Percentiles rank a stretch among this genome's conserved stretches.
phyloP scores from a whole-genome alignment of 257 asterid genomes.

The Ehretia macrophylla region DNA sequence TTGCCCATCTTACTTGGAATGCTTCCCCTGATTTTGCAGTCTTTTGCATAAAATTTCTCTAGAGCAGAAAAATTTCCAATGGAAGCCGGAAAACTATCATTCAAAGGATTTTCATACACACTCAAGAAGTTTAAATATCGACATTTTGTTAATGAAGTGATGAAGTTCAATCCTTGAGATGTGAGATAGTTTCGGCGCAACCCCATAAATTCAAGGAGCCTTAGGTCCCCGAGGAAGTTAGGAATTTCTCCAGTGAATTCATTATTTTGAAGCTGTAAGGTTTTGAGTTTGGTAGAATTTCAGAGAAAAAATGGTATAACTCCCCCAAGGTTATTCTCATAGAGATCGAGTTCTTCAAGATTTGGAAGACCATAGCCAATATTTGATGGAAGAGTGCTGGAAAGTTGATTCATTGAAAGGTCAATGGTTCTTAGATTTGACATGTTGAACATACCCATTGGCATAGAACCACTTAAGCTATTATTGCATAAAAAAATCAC shows the following conservation, averaged over 20 bases:
- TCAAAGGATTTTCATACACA: not conserved
- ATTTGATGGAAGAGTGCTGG: constrained; percentile 7
- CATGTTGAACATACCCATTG: constrained; percentile 7
- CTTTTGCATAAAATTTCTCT: not conserved
- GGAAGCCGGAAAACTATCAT: not conserved
- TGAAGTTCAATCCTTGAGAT: not conserved
- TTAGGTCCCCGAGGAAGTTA: constrained; percentile 1
- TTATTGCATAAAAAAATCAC: not conserved
- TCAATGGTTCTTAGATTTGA: not conserved
- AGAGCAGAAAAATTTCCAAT: not conserved
- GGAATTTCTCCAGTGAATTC: not conserved
- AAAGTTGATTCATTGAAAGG: not conserved
- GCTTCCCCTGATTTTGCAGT: not conserved
- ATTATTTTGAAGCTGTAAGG: not conserved
- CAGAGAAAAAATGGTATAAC: not conserved
- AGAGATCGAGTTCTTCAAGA: constrained; percentile 1
- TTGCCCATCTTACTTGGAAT: not conserved
- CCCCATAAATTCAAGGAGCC: not conserved
- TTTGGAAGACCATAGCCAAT: not conserved
- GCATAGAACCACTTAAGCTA: constrained; percentile 7
- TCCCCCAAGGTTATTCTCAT: constrained; percentile 2
- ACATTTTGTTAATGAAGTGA: not conserved
- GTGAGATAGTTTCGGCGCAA: not conserved
- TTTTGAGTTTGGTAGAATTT: not conserved
- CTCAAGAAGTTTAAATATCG: too few relatives aligned